These are phyloP conservation scores for Paramecium primaurelia DNA, from an alignment of 73 alveolate species.

Conservation along the genomic window DNA sequence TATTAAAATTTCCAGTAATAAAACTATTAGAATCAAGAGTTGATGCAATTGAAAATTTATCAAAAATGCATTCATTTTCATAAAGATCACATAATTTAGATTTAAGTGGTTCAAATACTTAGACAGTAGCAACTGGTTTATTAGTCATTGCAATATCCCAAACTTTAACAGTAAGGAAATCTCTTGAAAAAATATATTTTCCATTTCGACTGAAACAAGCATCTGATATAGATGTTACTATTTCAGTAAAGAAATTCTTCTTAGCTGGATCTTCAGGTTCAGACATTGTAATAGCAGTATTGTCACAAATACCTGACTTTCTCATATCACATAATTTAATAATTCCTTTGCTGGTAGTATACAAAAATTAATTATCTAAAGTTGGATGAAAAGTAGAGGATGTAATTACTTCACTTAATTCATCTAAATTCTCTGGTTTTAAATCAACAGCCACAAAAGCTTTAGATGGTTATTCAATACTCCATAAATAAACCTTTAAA, in stretches of 20 bases:
- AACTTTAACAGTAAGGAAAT: constrained; percentile 71
- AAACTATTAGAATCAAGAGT: constrained; percentile 43
- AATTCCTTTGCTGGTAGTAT: constrained; percentile 72
- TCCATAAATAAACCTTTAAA: constrained; percentile 59
- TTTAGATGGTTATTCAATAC: constrained; percentile 49
- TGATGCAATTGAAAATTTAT: constrained; percentile 63
- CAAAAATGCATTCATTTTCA: constrained; percentile 78
- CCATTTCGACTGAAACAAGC: constrained; percentile 70
- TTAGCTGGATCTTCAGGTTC: constrained; percentile 78
- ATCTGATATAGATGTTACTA: constrained; percentile 73
- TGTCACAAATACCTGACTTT: constrained; percentile 66
- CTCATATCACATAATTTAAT: constrained; percentile 76
- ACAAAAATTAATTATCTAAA: constrained; percentile 63
- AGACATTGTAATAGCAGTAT: constrained; percentile 65
- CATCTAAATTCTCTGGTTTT: constrained; percentile 79
- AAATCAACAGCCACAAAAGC: constrained; percentile 69
- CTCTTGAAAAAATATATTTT: constrained; percentile 71
- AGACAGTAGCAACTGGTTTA: constrained; percentile 66
- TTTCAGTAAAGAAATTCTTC: constrained; percentile 81
- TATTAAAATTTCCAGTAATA: constrained; percentile 56
- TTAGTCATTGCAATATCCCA: constrained; percentile 80
- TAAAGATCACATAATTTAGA: constrained; percentile 77
- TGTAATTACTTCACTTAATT: constrained; percentile 79
- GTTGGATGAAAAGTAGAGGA: constrained; percentile 72
- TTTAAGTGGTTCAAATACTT: constrained; percentile 74